Base-by-base conservation (phyloP, 169 alveolate species). In the Eimeria sp. region DNA sequence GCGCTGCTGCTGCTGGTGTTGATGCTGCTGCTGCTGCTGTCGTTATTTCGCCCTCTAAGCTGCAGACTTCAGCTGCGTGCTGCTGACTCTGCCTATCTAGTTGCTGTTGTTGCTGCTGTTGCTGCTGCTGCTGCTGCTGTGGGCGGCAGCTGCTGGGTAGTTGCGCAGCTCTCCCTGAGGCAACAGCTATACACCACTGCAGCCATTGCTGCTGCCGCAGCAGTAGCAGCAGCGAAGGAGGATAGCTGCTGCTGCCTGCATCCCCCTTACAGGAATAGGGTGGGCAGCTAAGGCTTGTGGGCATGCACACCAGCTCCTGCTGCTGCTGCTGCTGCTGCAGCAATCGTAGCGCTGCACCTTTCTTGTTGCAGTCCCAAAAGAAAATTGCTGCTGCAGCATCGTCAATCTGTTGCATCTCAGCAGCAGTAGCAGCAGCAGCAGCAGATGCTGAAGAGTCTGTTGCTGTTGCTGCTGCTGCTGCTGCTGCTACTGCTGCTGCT, bases 201-300 rank as follows among this genome's bases (percentile, higher is more conserved):
- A 83, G 91, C 91, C 91, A 83, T 49, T 83, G 72, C 91, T 83
- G 91, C 91, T 83, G 91, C 30, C 91, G 72, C 91, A 83, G 72
- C 76, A 78, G 89, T 67, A 47, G 89, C 61, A 78, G 89, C 61
- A 78, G 89, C 45, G 89, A 78, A 5, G 88, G 67, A 20, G 58
- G 25, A 16, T 16, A 2, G 7, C 0, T 9, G 34, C 43, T 49
- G 61, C 89, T n/a, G 61, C 70, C 13, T 13, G 58, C 4, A 45
- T 18, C 30, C 58, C 84, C 10, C 22, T n/a, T 25, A 40, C 34
- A 6, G 4, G 84, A 30, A 45, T 14, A 45, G 40, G 89, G 34
- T 22, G 89, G 49, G 22, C 45, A 70, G 51, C 49, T 18, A 11
- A 43, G 16, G 89, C 70, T n/a, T 65, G 4, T 4, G 45, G 70